These are phyloP conservation scores for Acanthamoeba royreba DNA, from an alignment of 208 protist species.

Conservation along the genomic window DNA sequence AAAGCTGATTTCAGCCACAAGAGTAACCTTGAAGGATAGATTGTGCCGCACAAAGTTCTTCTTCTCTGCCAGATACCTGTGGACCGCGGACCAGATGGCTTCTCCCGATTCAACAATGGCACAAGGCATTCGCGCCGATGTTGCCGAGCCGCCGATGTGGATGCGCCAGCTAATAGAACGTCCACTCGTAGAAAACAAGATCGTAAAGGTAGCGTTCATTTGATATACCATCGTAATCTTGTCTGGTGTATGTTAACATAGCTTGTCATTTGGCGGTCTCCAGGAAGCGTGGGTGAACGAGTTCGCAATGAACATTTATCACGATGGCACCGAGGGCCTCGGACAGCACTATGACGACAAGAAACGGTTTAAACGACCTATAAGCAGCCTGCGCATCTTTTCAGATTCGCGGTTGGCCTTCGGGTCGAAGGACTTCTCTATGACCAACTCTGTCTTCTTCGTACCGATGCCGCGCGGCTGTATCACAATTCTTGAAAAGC, in stretches of 20 bases:
- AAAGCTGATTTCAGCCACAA: neutral
- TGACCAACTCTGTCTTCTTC: slow-evolving; percentile 43
- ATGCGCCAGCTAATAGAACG: neutral
- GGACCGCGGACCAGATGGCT: slow-evolving; percentile 7
- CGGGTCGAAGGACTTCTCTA: slow-evolving; percentile 9
- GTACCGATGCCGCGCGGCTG: slow-evolving; percentile 35
- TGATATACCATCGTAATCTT: too few species aligned
- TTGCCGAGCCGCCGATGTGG: neutral
- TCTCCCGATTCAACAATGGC: neutral
- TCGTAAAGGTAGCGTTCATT: neutral
- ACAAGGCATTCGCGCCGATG: slow-evolving; percentile 1
- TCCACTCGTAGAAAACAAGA: neutral
- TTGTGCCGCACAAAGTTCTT: slow-evolving; percentile 37
- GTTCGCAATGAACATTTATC: slow-evolving; percentile 41
- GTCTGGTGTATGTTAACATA: too few species aligned
- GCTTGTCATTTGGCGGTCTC: too few species aligned
- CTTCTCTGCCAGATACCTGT: slow-evolving; percentile 32
- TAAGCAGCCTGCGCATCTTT: neutral
- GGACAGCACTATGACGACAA: slow-evolving; percentile 38
- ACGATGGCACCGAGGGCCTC: slow-evolving; percentile 28
- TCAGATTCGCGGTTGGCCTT: neutral
- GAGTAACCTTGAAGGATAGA: neutral
- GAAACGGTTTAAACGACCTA: neutral
- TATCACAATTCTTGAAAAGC: slow-evolving; percentile 16
- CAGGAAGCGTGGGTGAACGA: slow-evolving; percentile 36